These are phyloP conservation scores for Crucibulum laeve DNA, from an alignment of 768 basidiomycete species.

Conservation along the genomic window DNA sequence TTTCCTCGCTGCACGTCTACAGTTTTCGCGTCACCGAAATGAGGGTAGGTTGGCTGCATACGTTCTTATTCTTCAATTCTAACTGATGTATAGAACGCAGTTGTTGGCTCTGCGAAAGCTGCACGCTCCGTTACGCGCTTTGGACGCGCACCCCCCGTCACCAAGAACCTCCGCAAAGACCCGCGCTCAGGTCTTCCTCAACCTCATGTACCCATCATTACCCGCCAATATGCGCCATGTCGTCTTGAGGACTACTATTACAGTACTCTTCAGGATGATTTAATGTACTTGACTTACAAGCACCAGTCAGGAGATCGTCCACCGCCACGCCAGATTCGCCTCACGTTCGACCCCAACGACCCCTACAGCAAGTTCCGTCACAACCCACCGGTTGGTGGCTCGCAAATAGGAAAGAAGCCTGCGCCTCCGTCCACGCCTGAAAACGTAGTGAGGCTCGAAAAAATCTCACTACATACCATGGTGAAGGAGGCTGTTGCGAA, in stretches of 20 bases:
- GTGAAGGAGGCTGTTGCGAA: slow-evolving; percentile 72
- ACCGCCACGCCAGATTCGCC: slow-evolving; percentile 53
- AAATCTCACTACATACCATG: slow-evolving; percentile 84
- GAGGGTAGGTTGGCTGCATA: too few species aligned
- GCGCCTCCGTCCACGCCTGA: slow-evolving; percentile 63
- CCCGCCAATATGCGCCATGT: slow-evolving; percentile 67
- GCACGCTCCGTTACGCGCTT: slow-evolving; percentile 37
- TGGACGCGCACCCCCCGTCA: slow-evolving; percentile 46
- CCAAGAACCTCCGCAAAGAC: slow-evolving; percentile 42
- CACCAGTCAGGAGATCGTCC: slow-evolving; percentile 60
- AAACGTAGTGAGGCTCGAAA: slow-evolving; percentile 74
- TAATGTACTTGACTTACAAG: slow-evolving; percentile 93
- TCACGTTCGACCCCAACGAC: slow-evolving; percentile 69
- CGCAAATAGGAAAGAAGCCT: slow-evolving; percentile 60
- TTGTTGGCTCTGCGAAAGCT: not conserved
- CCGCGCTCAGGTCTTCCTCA: slow-evolving; percentile 57
- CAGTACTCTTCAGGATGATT: slow-evolving; percentile 75
- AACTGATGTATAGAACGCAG: too few species aligned
- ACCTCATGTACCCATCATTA: slow-evolving; percentile 61
- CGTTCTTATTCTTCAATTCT: too few species aligned
- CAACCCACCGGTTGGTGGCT: slow-evolving; percentile 73
- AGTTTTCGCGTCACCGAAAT: too few species aligned
- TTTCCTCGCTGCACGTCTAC: too few species aligned
- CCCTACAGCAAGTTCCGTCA: slow-evolving; percentile 80
- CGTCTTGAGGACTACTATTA: slow-evolving; percentile 85